phyloP scores from a whole-genome alignment of 2,329 filamentous ascomycete genomes.

The Aspergillus ustus region DNA sequence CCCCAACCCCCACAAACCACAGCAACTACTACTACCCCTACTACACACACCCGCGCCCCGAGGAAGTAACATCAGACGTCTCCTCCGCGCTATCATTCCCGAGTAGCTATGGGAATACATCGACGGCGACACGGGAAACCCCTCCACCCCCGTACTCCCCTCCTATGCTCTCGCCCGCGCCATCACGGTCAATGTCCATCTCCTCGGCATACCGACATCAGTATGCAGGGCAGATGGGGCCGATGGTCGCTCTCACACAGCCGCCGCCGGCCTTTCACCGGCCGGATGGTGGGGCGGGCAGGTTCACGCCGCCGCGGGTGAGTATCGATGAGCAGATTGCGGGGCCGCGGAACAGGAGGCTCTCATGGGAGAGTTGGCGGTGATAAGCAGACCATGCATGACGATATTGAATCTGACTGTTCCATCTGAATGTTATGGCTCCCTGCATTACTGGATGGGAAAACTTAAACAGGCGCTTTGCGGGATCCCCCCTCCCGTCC shows the following conservation, averaged over 20 bases:
- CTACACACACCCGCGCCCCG: constrained; percentile 15
- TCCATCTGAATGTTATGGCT: neutral
- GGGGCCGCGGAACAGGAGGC: neutral
- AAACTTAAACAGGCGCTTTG: neutral
- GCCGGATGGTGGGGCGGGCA: neutral
- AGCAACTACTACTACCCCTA: constrained; percentile 8
- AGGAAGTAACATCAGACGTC: constrained; percentile 42
- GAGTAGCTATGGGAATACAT: constrained; percentile 51
- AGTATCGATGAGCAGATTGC: constrained; percentile 16
- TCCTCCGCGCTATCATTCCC: constrained; percentile 48
- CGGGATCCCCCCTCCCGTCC: no score
- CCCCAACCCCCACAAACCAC: neutral
- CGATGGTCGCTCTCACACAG: constrained; percentile 6
- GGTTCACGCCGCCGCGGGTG: neutral
- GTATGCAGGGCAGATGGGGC: neutral
- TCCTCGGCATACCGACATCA: constrained; percentile 1
- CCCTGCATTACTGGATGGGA: neutral
- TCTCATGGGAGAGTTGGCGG: constrained; percentile 13
- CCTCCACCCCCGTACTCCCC: constrained; percentile 49
- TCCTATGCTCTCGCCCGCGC: constrained; percentile 10
- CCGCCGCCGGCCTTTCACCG: constrained; percentile 11
- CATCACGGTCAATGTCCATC: constrained; percentile 13
- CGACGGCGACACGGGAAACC: constrained; percentile 48
- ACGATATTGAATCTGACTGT: neutral
- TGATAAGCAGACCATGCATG: neutral